A percentile compares a stretch with the other conserved stretches of the same genome.
Evolutionary conservation across 352 stramenopile genomes (phyloP).

Genomic region (Thraustochytrium striatum): DNA sequence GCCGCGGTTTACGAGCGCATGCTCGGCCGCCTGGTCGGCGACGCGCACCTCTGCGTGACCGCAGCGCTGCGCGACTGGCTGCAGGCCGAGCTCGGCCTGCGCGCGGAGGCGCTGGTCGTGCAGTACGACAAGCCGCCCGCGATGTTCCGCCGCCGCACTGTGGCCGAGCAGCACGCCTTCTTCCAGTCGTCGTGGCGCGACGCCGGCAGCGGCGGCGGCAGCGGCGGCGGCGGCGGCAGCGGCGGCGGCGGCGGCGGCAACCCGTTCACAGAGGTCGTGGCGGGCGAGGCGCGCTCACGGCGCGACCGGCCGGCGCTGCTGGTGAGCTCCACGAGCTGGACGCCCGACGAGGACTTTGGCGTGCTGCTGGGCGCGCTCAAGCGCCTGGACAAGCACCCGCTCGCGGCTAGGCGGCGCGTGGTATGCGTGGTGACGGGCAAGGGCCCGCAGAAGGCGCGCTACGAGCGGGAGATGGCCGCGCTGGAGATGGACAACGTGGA

Average conservation of each 20-base stretch:
- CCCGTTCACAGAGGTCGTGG: constrained; percentile 28
- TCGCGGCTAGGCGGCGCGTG: constrained; percentile 64
- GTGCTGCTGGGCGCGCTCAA: constrained; percentile 88
- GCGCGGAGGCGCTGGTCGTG: constrained; percentile 60
- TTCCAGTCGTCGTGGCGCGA: constrained; percentile 60
- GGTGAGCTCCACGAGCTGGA: constrained; percentile 96
- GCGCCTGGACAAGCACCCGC: constrained; percentile 59
- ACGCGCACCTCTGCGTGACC: constrained; percentile 94
- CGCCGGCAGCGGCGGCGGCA: neutral
- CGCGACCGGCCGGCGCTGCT: constrained; percentile 60
- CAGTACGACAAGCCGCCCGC: constrained; percentile 90
- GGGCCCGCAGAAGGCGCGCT: constrained; percentile 85
- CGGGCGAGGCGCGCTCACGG: neutral
- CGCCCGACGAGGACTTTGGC: constrained; percentile 97
- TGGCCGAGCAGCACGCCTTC: constrained; percentile 80
- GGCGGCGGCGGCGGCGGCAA: neutral
- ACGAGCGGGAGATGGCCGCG: constrained; percentile 70
- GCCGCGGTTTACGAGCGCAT: constrained; percentile 72
- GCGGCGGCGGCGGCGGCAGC: neutral
- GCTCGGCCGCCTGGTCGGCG: constrained; percentile 76
- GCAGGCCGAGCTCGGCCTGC: constrained; percentile 76
- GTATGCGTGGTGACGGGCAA: constrained; percentile 91
- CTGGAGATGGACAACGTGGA: constrained; percentile 70
- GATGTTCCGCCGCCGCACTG: constrained; percentile 79
- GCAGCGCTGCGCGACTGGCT: constrained; percentile 90